These are phyloP conservation scores for Batkoa obscura DNA, from an alignment of 371 early-diverging fungal genomes.

Conservation along the genomic window DNA sequence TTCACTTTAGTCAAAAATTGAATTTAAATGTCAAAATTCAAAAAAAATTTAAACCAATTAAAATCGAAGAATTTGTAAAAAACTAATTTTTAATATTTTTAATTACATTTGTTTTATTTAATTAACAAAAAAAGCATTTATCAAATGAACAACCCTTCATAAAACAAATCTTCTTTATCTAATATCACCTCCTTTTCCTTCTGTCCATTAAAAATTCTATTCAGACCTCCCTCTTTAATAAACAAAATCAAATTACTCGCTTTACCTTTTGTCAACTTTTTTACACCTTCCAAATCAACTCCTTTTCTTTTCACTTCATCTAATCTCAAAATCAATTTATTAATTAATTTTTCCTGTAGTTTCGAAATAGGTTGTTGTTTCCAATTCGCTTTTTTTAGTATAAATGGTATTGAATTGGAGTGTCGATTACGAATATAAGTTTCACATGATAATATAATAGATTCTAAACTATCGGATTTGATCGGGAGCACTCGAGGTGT, in stretches of 20 bases:
- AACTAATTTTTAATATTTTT: too few relatives aligned
- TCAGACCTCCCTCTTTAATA: background rate
- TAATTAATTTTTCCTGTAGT: constrained; percentile 24
- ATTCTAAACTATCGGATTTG: constrained; percentile 18
- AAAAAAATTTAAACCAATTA: too few relatives aligned
- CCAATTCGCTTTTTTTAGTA: constrained; percentile 26
- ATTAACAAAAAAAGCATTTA: too few relatives aligned
- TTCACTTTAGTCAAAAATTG: too few relatives aligned
- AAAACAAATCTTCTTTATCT: too few relatives aligned
- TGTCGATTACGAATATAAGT: constrained; percentile 22
- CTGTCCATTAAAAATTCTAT: too few relatives aligned
- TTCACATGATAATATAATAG: constrained; percentile 38
- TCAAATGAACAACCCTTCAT: too few relatives aligned
- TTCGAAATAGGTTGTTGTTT: constrained; percentile 24
- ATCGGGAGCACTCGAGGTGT: constrained; percentile 11
- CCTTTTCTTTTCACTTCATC: background rate
- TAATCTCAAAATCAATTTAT: background rate
- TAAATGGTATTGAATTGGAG: constrained; percentile 4
- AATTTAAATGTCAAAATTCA: too few relatives aligned
- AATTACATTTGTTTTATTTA: too few relatives aligned
- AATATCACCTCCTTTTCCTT: too few relatives aligned
- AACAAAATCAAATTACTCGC: background rate
- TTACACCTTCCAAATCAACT: background rate
- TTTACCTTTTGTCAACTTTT: background rate
- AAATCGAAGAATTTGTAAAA: too few relatives aligned